phyloP scores from a whole-genome alignment of 805 yeast species.

The Wickerhamiella siamensis region DNA sequence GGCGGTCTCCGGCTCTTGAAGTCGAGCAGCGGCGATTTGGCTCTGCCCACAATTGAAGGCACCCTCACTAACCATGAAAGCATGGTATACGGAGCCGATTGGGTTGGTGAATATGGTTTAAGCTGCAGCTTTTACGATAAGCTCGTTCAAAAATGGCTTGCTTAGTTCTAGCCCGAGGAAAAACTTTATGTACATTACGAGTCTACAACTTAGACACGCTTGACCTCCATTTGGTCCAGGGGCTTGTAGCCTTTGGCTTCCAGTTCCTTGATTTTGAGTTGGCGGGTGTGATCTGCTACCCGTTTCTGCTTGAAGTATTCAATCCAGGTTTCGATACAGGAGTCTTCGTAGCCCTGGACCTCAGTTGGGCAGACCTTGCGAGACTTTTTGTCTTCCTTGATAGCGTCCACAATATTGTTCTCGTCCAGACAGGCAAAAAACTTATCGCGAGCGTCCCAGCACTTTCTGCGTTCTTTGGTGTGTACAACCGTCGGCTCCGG shows the following conservation, averaged over 20 bases:
- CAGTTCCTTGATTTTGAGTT: conserved; percentile 50
- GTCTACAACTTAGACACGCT: conserved; percentile 4
- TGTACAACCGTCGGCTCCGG: conserved; percentile 30
- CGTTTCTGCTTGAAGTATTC: conserved; percentile 84
- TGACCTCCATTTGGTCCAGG: conserved; percentile 22
- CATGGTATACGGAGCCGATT: conserved; percentile 93
- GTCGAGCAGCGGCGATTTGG: conserved; percentile 11
- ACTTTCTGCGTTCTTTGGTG: conserved; percentile 42
- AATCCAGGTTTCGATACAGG: conserved; percentile 80
- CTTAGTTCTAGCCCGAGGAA: too few species aligned
- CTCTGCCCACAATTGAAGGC: conserved; percentile 7
- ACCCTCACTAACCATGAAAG: conserved; percentile 43
- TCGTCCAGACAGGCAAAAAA: conserved; percentile 63
- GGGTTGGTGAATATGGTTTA: conserved; percentile 43
- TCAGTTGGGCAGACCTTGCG: conserved; percentile 42
- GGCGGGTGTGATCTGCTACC: conserved; percentile 58
- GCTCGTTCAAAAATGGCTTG: conserved; percentile 63
- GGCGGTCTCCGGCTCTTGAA: conserved; percentile 70
- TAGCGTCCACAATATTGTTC: conserved; percentile 53
- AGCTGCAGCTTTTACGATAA: conserved; percentile 91
- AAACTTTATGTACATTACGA: conserved; percentile 1
- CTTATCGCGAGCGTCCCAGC: conserved; percentile 83
- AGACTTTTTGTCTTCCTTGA: conserved; percentile 32
- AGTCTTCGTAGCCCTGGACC: conserved; percentile 46
- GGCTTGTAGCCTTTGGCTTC: conserved; percentile 43